These are phyloP conservation scores for Letharia columbiana DNA, from an alignment of 495 filamentous ascomycete species.

Conservation along the genomic window DNA sequence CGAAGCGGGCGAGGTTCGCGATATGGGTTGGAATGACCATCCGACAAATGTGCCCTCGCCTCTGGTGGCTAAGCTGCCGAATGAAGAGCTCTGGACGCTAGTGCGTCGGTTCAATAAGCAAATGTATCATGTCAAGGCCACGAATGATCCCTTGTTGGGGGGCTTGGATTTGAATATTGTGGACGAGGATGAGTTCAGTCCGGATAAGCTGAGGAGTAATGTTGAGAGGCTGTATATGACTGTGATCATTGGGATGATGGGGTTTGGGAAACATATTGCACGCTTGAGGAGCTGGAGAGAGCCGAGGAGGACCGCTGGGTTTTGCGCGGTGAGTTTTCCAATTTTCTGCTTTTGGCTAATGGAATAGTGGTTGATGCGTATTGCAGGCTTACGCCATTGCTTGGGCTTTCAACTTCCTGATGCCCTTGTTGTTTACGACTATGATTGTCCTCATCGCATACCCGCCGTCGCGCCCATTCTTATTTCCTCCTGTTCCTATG, in stretches of 20 bases:
- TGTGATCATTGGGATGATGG: constrained; percentile 59
- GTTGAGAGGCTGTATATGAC: constrained; percentile 84
- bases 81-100: constrained; percentile 77
- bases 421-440: constrained; percentile 48
- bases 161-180: constrained; percentile 74
- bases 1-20: constrained; percentile 42
- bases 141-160: constrained; percentile 41
- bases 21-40: constrained; percentile 68
- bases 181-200: constrained; percentile 76
- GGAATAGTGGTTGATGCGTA: constrained; percentile 12
- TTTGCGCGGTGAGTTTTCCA: constrained; percentile 46
- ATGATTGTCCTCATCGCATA: constrained; percentile 59
- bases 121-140: constrained; percentile 79
- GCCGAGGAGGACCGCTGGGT: constrained; percentile 54
- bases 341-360: neutral
- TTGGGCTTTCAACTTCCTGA: constrained; percentile 69
- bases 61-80: constrained; percentile 64
- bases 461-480: constrained; percentile 49
- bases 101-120: constrained; percentile 85
- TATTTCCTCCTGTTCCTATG: constrained; percentile 71
- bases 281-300: constrained; percentile 77
- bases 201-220: constrained; percentile 72
- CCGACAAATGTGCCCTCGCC: constrained; percentile 49
- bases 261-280: constrained; percentile 62
- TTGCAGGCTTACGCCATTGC: constrained; percentile 59